Evolutionary conservation across 2,329 filamentous ascomycete genomes (phyloP), one percentile per base, ranked within the genome.

Genomic region (Graphilbum sp.): DNA sequence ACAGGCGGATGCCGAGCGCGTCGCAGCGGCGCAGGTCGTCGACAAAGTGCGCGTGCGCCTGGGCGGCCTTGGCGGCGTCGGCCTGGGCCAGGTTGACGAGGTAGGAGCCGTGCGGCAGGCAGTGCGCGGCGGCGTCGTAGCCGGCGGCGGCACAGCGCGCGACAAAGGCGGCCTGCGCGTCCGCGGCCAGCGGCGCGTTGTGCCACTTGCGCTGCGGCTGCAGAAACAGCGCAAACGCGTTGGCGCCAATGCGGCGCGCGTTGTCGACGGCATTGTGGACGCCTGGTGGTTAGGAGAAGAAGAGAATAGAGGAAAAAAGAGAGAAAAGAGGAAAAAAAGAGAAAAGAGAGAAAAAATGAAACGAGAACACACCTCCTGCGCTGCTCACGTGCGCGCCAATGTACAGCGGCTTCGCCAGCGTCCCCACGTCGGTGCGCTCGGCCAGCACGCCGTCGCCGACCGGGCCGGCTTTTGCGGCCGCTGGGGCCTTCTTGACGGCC

Each of bases 191-290:
- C 1, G 82, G 72, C 9, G 87, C 84, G 50, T 80, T 92, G 21
- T 72, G 68, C 90, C 90, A 98, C 63, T 94, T 96, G 39, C 87
- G 77, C 57, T 98, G 90, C 0, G 84, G 93, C 55, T 96, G 96
- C 48, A 98, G 69, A 61, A 98, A 98, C 17, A 96, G 66, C 4
- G 90, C 90, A 49, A 96, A 93, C 10, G 87, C 75, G 54, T 96
- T 98, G 45, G 81, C 87, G 38, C 87, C 87, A 46, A 94, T 86
- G 36, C 85, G 71, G 2, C 78, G 54, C 33, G 80, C 73, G 49
- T 94, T 93, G 18, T 67, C 63, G 41, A 96, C 68, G 0, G 87
- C 71, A 56, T 96, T 95, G 41, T 95, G 86, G 1, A 96, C 82
- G 38, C 87, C 83, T 87, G 27, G 27, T 25, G 27, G 27, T 29